phyloP scores from a whole-genome alignment of 306 rosid genomes.

The Medicago arabica region DNA sequence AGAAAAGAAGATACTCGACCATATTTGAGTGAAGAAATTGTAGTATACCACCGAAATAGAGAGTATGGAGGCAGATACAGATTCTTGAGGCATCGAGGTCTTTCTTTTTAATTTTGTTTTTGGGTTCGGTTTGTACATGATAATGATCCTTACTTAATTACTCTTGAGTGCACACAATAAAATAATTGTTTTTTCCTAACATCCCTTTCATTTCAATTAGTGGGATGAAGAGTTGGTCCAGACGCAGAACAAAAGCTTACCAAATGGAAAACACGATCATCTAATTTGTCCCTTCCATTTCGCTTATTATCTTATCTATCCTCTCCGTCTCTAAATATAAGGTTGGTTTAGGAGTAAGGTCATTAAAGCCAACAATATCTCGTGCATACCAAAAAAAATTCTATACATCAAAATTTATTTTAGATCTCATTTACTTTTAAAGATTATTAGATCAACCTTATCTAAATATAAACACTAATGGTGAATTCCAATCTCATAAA shows the following conservation, averaged over 20 bases:
- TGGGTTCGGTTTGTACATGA: background rate
- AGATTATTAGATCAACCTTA: too few species aligned
- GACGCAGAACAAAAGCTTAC: constrained; percentile 28
- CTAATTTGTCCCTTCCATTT: constrained; percentile 11
- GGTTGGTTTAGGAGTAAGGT: too few species aligned
- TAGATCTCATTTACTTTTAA: too few species aligned
- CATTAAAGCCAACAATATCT: too few species aligned
- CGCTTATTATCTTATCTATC: constrained; percentile 10
- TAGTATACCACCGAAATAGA: background rate
- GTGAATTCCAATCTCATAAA: too few species aligned
- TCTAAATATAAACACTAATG: too few species aligned
- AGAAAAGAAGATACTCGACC: background rate
- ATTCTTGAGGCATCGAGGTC: background rate
- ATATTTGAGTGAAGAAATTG: constrained; percentile 6
- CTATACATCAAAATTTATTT: too few species aligned
- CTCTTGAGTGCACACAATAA: background rate
- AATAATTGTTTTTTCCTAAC: background rate
- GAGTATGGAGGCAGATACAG: too few species aligned
- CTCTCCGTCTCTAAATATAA: too few species aligned
- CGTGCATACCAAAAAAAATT: too few species aligned
- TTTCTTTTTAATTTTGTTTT: background rate
- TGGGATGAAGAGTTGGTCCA: constrained; percentile 46
- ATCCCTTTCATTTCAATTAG: constrained; percentile 18
- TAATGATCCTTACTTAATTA: background rate
- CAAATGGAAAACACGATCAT: constrained; percentile 21